Percentiles rank a stretch among this genome's conserved stretches.
Conservation (phyloP, 345 rosid species). For the Hypericum perforatum region DNA sequence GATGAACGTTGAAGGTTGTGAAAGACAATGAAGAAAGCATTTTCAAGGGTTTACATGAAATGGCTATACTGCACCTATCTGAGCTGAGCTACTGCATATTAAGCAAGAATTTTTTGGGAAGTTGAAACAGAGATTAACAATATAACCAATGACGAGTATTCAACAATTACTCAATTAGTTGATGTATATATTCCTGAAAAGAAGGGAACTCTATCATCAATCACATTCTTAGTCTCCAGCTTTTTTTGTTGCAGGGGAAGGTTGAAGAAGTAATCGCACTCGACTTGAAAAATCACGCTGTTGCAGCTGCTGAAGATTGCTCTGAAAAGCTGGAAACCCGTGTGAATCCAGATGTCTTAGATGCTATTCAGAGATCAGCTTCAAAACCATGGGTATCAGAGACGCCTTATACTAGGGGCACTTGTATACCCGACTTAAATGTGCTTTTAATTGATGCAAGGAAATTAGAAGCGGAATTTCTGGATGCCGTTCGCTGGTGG, state of each 20-base stretch:
- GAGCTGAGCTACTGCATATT: too few species aligned
- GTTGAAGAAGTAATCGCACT: slow-evolving; percentile 26
- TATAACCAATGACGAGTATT: too few species aligned
- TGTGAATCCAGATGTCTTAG: slow-evolving; percentile 26
- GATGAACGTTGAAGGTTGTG: too few species aligned
- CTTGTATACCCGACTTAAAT: slow-evolving; percentile 26
- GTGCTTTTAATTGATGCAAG: slow-evolving; percentile 27
- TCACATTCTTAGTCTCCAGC: too few species aligned
- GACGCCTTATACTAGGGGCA: slow-evolving; percentile 25
- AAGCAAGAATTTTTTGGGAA: too few species aligned
- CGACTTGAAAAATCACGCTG: slow-evolving; percentile 17
- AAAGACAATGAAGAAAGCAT: too few species aligned
- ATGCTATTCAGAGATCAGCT: slow-evolving; percentile 35
- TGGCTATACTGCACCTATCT: too few species aligned
- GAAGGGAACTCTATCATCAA: too few species aligned
- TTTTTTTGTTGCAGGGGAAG: slow-evolving; percentile 21
- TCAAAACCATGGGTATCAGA: slow-evolving; percentile 34
- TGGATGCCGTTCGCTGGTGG: slow-evolving; percentile 33
- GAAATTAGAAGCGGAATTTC: slow-evolving; percentile 17
- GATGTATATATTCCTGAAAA: too few species aligned
- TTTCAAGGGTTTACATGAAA: too few species aligned
- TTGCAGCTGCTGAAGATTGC: slow-evolving; percentile 38
- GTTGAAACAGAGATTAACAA: too few species aligned
- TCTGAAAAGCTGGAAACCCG: slow-evolving; percentile 17
- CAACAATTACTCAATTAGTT: too few species aligned